Evolutionary conservation across 352 stramenopile species (phyloP), one percentile per base, ranked within the genome.

Genomic region (Phytophthora constricta): DNA sequence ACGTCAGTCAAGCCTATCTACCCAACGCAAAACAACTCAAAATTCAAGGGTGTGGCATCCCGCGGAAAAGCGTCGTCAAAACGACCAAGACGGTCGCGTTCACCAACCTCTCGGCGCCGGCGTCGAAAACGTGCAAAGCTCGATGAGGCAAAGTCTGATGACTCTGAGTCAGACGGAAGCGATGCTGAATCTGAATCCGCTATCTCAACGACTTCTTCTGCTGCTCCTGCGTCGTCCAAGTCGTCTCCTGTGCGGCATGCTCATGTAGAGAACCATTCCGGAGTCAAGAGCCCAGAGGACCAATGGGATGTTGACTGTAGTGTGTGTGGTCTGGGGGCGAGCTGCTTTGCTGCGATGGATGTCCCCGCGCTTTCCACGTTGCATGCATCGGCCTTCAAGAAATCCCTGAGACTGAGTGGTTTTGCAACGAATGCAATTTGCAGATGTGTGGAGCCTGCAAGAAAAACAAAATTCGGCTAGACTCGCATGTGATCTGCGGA

Each of bases 261-360:
- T 1, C 60, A 66, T 22, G 61, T 72, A 13, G 58, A 72, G 23
- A 70, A 23, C 19, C 57, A 82, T 47, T 70, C 49, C 10, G 71
- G 68, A 2, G 42, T 58, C 10, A 90, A 79, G 61, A 77, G 56
- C 37, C 49, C 75, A 2, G 82, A 89, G 33, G 88, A 96, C 41
- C 81, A 93, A 56, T 97, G 90, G 90, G 86, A 96, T 63, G 79
- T 92, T 34, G 86, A 96, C 61, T 99, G 96, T 68, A 85, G 82
- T 50, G 80, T 96, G 0, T 99, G 96, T 59, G 60, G 67, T 4
- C 79, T 90, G 16, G 83, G n/a, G 93, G 92, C 3, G 85, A 96
- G 55, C 41, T 98, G 17, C 72, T 98, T 1, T 96, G 87, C 68
- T 99, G 96, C 62, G 91, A 96, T 60, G 90, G 87, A 14, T 99